phyloP scores from a whole-genome alignment of 345 rosid species.

The Linum usitatissimum region DNA sequence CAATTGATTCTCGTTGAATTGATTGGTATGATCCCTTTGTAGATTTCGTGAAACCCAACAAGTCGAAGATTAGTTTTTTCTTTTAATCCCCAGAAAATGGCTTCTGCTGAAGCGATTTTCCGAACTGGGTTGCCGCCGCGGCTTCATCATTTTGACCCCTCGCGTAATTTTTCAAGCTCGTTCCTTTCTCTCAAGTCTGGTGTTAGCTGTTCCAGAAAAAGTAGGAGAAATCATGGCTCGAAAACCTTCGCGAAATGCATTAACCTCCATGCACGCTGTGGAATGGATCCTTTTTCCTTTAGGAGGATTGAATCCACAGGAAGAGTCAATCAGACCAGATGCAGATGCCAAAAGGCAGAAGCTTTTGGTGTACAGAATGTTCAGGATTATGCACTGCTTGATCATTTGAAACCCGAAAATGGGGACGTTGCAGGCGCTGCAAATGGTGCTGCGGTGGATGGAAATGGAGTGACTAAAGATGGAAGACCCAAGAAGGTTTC shows the following conservation, averaged over 20 bases:
- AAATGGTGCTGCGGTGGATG: constrained; percentile 19
- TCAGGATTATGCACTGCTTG: constrained; percentile 28
- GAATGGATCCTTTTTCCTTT: constrained; percentile 1
- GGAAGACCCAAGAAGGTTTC: constrained; percentile 16
- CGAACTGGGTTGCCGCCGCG: constrained; percentile 21
- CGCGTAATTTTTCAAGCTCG: constrained; percentile 17
- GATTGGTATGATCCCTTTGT: background rate
- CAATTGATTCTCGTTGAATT: background rate
- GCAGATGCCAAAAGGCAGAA: constrained; percentile 49
- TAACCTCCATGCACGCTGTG: constrained; percentile 9
- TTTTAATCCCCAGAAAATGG: constrained; percentile 19
- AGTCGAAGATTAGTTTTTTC: background rate
- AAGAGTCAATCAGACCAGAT: constrained; percentile 18
- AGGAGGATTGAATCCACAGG: background rate
- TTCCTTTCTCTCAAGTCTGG: constrained; percentile 13
- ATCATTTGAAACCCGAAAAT: constrained; percentile 25
- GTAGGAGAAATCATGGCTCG: constrained; percentile 13
- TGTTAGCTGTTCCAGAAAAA: constrained; percentile 8
- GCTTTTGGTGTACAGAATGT: constrained; percentile 15
- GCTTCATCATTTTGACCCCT: constrained; percentile 13
- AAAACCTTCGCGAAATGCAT: constrained; percentile 9
- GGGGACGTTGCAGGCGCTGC: constrained; percentile 15
- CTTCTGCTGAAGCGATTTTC: constrained; percentile 32
- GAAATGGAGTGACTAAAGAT: constrained; percentile 17
- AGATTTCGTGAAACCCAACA: background rate